Evolutionary conservation across 2,329 filamentous ascomycete genomes (phyloP).

Genomic region (Diaporthe sp.): DNA sequence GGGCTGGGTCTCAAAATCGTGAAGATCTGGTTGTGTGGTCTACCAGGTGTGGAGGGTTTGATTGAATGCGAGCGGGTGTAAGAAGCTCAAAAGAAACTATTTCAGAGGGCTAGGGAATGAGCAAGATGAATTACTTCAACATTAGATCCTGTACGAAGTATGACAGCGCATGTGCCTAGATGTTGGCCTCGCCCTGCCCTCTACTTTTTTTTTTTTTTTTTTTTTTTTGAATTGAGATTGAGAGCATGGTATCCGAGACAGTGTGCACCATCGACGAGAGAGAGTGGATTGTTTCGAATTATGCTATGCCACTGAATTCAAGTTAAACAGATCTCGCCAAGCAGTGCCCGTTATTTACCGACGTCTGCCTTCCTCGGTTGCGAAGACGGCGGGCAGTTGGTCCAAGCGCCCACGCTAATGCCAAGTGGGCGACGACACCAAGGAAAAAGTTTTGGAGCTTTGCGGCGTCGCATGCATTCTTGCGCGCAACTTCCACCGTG

Average conservation of each 20-base stretch:
- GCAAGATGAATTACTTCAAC: background rate
- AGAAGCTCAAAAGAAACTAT: background rate
- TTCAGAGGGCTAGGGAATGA: background rate
- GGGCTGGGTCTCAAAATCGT: constrained; percentile 26
- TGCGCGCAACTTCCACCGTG: background rate
- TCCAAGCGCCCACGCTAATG: constrained; percentile 14
- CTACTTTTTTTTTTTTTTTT: no score
- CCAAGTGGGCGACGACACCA: background rate
- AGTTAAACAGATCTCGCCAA: background rate
- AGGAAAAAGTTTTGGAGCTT: constrained; percentile 19
- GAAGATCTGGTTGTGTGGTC: constrained; percentile 28
- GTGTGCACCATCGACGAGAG: no score
- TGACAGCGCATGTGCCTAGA: no score
- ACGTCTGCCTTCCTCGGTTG: background rate
- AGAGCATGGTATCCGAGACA: no score
- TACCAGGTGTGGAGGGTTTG: constrained; percentile 19
- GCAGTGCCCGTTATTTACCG: background rate
- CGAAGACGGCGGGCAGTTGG: background rate
- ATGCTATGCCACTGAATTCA: no score
- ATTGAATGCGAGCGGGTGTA: constrained; percentile 26
- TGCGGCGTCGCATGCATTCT: background rate
- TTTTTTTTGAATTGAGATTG: no score
- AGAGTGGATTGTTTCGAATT: no score
- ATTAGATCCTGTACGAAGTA: background rate
- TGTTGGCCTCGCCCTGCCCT: no score